phyloP scores from a whole-genome alignment of 768 basidiomycete species.

The Suillus paluster region DNA sequence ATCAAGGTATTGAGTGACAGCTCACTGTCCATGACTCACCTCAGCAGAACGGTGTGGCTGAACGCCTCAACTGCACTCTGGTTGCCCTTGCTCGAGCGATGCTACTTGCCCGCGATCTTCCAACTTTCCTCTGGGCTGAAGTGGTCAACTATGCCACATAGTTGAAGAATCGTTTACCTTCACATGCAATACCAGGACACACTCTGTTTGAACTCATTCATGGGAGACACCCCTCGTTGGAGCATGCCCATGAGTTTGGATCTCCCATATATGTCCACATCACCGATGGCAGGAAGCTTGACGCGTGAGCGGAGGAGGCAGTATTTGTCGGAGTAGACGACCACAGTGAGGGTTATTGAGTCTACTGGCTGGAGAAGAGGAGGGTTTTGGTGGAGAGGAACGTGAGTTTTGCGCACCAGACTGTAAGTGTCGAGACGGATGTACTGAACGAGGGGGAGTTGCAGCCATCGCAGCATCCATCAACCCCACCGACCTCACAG shows the following conservation, averaged over 20 bases:
- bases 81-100: conserved; percentile 22
- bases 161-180: conserved; percentile 39
- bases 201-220: conserved; percentile 4
- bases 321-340: neutral
- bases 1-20: conserved; percentile 28
- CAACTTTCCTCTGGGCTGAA: conserved; percentile 20
- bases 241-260: neutral
- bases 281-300: neutral
- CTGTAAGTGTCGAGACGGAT: neutral
- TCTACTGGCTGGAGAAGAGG: neutral
- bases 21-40: conserved; percentile 32
- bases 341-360: neutral
- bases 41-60: conserved; percentile 35
- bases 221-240: neutral
- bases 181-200: conserved; percentile 25
- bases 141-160: conserved; percentile 35
- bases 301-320: neutral
- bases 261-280: neutral
- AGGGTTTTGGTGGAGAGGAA: neutral
- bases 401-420: neutral
- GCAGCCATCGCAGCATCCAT: too few relatives aligned
- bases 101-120: conserved; percentile 26
- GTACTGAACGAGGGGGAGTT: neutral
- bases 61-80: conserved; percentile 20
- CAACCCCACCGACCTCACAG: too few relatives aligned